Base-by-base conservation (phyloP, 2,329 filamentous ascomycete species). In the Alternaria sp. region DNA sequence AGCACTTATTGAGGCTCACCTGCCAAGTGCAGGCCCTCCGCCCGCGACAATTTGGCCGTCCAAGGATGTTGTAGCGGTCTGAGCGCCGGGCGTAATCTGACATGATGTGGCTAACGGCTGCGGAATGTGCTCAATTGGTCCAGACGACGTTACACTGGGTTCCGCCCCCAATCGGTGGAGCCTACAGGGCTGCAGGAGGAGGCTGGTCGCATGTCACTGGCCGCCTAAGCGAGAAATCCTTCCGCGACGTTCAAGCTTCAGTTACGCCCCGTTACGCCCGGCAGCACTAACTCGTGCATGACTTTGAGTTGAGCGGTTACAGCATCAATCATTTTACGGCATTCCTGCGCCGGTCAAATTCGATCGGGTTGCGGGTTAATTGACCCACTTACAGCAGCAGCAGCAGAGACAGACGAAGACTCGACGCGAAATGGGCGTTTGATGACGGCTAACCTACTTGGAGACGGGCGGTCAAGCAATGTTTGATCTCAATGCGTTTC, bases 51-150 rank as follows among this genome's bases (percentile, higher is more conserved):
- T 57, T 61, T 59, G 54, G 26, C 49, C 21, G 28, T 52, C 40
- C 32, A 56, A 36, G 64, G 57, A 58, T 49, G 32, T 61, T 50
- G 50, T 57, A 59, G 50, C 56, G 47, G 58, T 57, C 49, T 45
- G 55, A 62, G 66, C 62, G 67, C 64, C 63, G 70, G 70, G 70
- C 70, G 70, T 71, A 69, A 65, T 71, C 71, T 73, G 61, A 73
- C 69, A 61, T 69, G 50, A 72, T 69, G 56, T 65, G 60, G 61
- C 60, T 59, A 59, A 59, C 49, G 45, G 44, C 44, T 47, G 32
- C 62, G 66, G 54, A 63, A 66, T 58, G 56, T 51, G 57, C 57
- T 54, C 55, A 13, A 65, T 67, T 67, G 62, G 66, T 55, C 58
- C 49, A 54, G 28, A 32, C 23, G 15, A 45, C 57, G 61, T 21